Evolutionary conservation across 2,329 filamentous ascomycete species (phyloP).

Genomic region (Trichothecium sympodiale): DNA sequence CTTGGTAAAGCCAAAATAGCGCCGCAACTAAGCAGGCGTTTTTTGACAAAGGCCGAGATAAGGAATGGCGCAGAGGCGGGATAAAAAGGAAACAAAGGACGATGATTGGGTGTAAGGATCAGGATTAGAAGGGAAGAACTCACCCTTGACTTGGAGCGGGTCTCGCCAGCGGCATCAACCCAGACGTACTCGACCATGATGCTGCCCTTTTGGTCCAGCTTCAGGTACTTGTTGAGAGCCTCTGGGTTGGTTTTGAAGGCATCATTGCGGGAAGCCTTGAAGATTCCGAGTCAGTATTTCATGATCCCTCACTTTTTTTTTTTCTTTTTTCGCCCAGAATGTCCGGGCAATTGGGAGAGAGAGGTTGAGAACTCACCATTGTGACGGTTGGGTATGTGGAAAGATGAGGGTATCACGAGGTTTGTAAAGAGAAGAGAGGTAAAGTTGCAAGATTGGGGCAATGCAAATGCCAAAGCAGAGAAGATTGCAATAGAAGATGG

Average conservation of each 20-base stretch:
- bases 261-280: constrained; percentile 1
- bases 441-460: neutral
- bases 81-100: no score
- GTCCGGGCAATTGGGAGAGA: neutral
- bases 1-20: no score
- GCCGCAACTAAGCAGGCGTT: no score
- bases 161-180: constrained; percentile 74
- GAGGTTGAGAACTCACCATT: constrained; percentile 6
- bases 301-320: no score
- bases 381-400: constrained; percentile 5
- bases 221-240: constrained; percentile 74
- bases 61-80: no score
- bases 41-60: no score
- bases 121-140: constrained; percentile 26
- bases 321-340: neutral
- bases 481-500: neutral
- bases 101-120: no score
- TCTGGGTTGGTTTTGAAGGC: constrained; percentile 3
- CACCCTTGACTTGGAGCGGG: constrained; percentile 94
- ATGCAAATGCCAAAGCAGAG: constrained; percentile 4
- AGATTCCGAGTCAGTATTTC: neutral
- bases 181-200: constrained; percentile 96
- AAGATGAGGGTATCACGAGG: neutral
- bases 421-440: neutral
- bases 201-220: constrained; percentile 77